A percentile compares a stretch with the other conserved stretches of the same genome.
phyloP scores from a whole-genome alignment of 176 grass and related monocot species.

The Pharus latifolius region DNA sequence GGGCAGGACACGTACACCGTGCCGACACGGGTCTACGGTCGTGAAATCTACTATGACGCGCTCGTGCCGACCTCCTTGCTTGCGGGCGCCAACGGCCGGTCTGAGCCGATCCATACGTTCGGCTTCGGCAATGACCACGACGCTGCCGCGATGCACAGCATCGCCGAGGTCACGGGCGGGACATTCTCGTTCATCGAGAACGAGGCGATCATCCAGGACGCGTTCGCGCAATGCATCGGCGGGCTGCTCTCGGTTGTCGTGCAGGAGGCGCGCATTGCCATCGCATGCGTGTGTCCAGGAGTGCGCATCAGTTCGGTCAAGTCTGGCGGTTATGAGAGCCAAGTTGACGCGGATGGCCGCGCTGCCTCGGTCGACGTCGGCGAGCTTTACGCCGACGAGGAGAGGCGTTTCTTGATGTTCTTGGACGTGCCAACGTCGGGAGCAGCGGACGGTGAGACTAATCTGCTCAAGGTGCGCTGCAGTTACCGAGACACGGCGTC shows the following conservation, averaged over 20 bases:
- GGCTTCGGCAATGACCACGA: constrained; percentile 78
- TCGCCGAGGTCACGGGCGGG: constrained; percentile 40
- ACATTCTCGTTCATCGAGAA: constrained; percentile 74
- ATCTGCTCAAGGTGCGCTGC: constrained; percentile 28
- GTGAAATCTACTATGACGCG: constrained; percentile 15
- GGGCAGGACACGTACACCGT: constrained; percentile 47
- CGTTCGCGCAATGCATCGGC: constrained; percentile 79
- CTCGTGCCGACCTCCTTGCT: constrained; percentile 32
- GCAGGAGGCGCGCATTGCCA: constrained; percentile 15
- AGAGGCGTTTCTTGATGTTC: constrained; percentile 47
- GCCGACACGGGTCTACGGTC: not conserved
- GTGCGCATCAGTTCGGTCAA: constrained; percentile 22
- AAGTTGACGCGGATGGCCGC: constrained; percentile 21
- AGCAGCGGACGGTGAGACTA: not conserved
- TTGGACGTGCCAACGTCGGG: constrained; percentile 15
- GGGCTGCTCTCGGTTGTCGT: constrained; percentile 57
- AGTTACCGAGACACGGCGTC: constrained; percentile 25
- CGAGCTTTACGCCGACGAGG: constrained; percentile 58
- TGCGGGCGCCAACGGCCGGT: not conserved
- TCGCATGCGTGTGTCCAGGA: constrained; percentile 1
- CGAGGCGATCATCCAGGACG: constrained; percentile 48
- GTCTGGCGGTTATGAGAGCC: constrained; percentile 48
- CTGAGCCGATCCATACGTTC: constrained; percentile 53
- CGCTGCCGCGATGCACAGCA: constrained; percentile 49
- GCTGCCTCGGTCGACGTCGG: constrained; percentile 20